Evolutionary conservation across 495 filamentous ascomycete species (phyloP).

Genomic region (Penicillium bovifimosum): DNA sequence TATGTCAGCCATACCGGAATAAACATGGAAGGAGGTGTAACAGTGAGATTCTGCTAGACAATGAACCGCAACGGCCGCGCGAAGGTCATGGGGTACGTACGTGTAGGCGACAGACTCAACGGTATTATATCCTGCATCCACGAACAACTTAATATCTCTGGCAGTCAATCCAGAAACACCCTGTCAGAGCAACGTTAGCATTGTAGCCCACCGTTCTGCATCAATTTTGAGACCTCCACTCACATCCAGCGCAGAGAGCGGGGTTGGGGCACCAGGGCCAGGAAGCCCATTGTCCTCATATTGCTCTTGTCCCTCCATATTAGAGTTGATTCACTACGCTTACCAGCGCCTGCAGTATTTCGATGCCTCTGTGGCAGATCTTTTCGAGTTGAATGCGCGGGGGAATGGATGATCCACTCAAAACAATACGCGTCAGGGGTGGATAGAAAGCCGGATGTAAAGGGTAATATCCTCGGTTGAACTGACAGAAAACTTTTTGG

Average conservation of each 20-base stretch:
- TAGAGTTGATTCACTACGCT: slow-evolving; percentile 46
- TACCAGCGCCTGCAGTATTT: neutral
- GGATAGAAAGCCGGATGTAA: neutral
- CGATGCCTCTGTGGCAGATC: neutral
- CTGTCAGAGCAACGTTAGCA: slow-evolving; percentile 34
- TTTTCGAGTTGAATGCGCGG: neutral
- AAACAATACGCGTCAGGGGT: slow-evolving; percentile 5
- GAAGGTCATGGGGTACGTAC: slow-evolving; percentile 30
- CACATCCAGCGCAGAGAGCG: slow-evolving; percentile 86
- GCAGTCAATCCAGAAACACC: slow-evolving; percentile 81
- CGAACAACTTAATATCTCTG: slow-evolving; percentile 84
- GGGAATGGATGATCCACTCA: neutral
- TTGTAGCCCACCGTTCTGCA: neutral
- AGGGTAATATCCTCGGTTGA: neutral
- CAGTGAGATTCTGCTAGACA: neutral
- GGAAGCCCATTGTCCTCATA: slow-evolving; percentile 58
- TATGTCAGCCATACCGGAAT: slow-evolving; percentile 1
- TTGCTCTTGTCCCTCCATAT: slow-evolving; percentile 54
- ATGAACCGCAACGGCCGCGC: neutral
- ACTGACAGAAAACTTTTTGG: neutral
- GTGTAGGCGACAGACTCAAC: slow-evolving; percentile 95
- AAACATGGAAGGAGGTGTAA: neutral
- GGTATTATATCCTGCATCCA: slow-evolving; percentile 90
- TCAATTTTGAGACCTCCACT: slow-evolving; percentile 4
- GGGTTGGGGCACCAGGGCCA: slow-evolving; percentile 90